Evolutionary conservation across 495 filamentous ascomycete species (phyloP).

Genomic region (Xylaria intraflava): DNA sequence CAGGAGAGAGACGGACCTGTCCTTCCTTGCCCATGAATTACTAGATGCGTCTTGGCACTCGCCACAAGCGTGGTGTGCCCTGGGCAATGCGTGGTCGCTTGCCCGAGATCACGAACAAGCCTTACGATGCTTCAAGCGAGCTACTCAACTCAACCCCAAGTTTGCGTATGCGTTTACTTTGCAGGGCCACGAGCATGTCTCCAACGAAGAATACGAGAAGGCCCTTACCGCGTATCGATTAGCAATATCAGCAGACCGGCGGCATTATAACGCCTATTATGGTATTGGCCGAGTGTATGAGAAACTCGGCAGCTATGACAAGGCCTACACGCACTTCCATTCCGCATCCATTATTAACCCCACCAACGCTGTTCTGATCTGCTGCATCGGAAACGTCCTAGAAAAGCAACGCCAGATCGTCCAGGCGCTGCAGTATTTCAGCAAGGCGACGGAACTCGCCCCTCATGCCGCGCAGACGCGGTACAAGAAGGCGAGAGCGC

Average conservation of each 20-base stretch:
- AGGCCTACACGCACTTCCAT: slow-evolving; percentile 84
- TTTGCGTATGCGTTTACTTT: slow-evolving; percentile 95
- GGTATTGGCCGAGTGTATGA: slow-evolving; percentile 89
- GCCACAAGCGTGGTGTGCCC: slow-evolving; percentile 89
- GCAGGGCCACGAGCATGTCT: slow-evolving; percentile 93
- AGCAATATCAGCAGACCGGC: slow-evolving; percentile 73
- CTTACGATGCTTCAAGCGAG: slow-evolving; percentile 88
- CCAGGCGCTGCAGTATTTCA: slow-evolving; percentile 72
- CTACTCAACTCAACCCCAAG: slow-evolving; percentile 78
- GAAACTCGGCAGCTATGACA: slow-evolving; percentile 86
- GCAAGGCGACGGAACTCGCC: slow-evolving; percentile 70
- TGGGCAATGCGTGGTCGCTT: slow-evolving; percentile 95
- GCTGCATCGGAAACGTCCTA: slow-evolving; percentile 81
- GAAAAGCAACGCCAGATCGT: slow-evolving; percentile 78
- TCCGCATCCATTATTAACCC: slow-evolving; percentile 83
- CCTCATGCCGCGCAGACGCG: slow-evolving; percentile 73
- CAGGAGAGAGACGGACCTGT: slow-evolving; percentile 83
- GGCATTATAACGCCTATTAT: slow-evolving; percentile 97
- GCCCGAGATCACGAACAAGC: slow-evolving; percentile 92
- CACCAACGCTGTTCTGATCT: slow-evolving; percentile 80
- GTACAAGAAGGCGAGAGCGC: slow-evolving; percentile 84
- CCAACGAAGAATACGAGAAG: slow-evolving; percentile 95
- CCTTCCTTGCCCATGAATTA: slow-evolving; percentile 84
- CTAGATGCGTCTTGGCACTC: slow-evolving; percentile 79
- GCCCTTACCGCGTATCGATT: slow-evolving; percentile 76